Evolutionary conservation across 192 early-diverging fungal genomes (phyloP).

Genomic region (Backusella sp.): DNA sequence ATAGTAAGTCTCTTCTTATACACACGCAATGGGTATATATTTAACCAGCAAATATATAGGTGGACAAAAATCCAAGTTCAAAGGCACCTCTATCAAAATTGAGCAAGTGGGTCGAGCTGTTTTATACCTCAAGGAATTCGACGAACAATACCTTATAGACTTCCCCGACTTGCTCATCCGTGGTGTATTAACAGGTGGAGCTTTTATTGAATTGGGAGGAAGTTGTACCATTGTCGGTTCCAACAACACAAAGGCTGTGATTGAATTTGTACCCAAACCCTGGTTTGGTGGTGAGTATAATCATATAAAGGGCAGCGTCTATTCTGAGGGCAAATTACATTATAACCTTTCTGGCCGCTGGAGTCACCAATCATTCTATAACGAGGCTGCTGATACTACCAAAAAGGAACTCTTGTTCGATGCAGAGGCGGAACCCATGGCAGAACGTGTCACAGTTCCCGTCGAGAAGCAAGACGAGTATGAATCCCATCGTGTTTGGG

Average conservation of each 20-base stretch:
- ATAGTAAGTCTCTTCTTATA: constrained; percentile 38
- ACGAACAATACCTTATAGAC: constrained; percentile 58
- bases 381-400: constrained; percentile 22
- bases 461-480: constrained; percentile 56
- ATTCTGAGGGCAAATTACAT: constrained; percentile 13
- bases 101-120: constrained; percentile 64
- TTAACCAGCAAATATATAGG: constrained; percentile 13
- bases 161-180: constrained; percentile 61
- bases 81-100: constrained; percentile 60
- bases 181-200: constrained; percentile 58
- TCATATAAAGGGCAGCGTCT: constrained; percentile 36
- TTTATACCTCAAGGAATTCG: constrained; percentile 48
- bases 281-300: constrained; percentile 68
- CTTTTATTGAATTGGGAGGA: constrained; percentile 65
- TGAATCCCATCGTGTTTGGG: constrained; percentile 73
- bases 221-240: constrained; percentile 55
- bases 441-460: constrained; percentile 59
- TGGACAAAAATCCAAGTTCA: constrained; percentile 63
- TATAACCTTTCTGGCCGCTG: constrained; percentile 34
- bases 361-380: constrained; percentile 38
- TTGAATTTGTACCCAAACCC: constrained; percentile 63
- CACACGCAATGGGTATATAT: background rate
- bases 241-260: constrained; percentile 49
- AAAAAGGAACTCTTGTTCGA: constrained; percentile 64
- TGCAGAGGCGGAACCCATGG: constrained; percentile 53